phyloP scores from a whole-genome alignment of 345 rosid genomes.

The Lepidium aucheri region DNA sequence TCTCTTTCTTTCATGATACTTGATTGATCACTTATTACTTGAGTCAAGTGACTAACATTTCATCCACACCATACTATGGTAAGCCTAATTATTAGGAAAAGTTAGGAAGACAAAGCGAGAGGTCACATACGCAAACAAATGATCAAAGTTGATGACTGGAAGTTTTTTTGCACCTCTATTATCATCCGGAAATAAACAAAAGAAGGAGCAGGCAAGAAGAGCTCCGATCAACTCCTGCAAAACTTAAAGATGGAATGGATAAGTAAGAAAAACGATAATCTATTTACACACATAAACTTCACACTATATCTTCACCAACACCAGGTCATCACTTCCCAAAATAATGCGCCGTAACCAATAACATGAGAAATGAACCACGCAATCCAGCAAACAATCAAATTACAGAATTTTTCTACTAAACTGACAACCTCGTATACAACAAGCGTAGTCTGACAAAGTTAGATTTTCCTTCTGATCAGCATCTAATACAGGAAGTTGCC shows the following conservation, averaged over 20 bases:
- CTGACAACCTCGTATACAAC: neutral
- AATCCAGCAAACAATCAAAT: neutral
- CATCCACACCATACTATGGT: neutral
- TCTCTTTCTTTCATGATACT: neutral
- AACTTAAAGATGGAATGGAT: neutral
- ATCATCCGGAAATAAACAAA: slow-evolving; percentile 68
- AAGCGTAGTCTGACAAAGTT: neutral
- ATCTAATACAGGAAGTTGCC: neutral
- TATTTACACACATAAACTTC: neutral
- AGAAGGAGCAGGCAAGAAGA: slow-evolving; percentile 77
- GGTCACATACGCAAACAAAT: slow-evolving; percentile 68
- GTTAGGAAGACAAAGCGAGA: slow-evolving; percentile 26
- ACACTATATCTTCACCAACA: slow-evolving; percentile 6
- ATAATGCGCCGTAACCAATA: neutral
- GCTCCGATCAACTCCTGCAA: slow-evolving; percentile 83
- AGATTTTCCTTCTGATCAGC: neutral
- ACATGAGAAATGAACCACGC: neutral
- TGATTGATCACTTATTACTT: slow-evolving; percentile 4
- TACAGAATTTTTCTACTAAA: neutral
- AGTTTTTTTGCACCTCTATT: slow-evolving; percentile 54
- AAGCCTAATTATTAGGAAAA: neutral
- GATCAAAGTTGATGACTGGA: slow-evolving; percentile 76
- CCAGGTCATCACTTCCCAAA: neutral
- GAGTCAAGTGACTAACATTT: neutral
- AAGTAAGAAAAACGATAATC: neutral